Conservation (phyloP, 2,329 filamentous ascomycete genomes). For the Myriosclerotinia duriaeana region DNA sequence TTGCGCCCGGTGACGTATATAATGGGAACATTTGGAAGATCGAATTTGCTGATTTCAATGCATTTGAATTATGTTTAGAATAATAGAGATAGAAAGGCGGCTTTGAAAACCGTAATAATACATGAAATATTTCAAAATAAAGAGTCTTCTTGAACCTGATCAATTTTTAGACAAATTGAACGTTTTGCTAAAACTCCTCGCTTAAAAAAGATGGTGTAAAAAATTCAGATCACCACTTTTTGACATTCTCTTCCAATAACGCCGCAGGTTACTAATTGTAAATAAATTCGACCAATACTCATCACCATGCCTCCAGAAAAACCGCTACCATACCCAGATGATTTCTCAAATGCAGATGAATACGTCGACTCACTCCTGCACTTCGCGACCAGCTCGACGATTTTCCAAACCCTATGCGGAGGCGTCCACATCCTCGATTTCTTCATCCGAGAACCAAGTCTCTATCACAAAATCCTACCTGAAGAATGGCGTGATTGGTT, state of each 20-base stretch:
- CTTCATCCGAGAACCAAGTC: constrained; percentile 78
- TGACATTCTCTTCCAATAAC: not conserved
- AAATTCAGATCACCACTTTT: constrained; percentile 11
- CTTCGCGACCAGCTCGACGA: constrained; percentile 71
- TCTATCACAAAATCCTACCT: constrained; percentile 77
- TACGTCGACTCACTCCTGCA: constrained; percentile 77
- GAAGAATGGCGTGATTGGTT: constrained; percentile 82
- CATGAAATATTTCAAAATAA: not conserved
- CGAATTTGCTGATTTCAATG: not conserved
- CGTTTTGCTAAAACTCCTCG: not conserved
- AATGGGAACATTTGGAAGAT: not conserved
- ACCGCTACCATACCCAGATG: constrained; percentile 34
- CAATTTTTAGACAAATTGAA: not conserved
- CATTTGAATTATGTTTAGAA: not conserved
- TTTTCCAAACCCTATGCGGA: constrained; percentile 87
- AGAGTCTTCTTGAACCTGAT: not conserved
- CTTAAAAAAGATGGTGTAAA: constrained; percentile 13
- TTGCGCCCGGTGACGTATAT: not conserved
- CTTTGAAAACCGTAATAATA: not conserved
- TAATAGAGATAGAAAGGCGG: not conserved
- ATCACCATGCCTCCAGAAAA: constrained; percentile 35
- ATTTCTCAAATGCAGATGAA: constrained; percentile 67
- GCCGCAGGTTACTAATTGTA: too few species aligned
- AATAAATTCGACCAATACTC: not conserved
- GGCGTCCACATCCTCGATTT: constrained; percentile 98